Conservation (phyloP, 768 basidiomycete species). For the Lactifluus rugatus region DNA sequence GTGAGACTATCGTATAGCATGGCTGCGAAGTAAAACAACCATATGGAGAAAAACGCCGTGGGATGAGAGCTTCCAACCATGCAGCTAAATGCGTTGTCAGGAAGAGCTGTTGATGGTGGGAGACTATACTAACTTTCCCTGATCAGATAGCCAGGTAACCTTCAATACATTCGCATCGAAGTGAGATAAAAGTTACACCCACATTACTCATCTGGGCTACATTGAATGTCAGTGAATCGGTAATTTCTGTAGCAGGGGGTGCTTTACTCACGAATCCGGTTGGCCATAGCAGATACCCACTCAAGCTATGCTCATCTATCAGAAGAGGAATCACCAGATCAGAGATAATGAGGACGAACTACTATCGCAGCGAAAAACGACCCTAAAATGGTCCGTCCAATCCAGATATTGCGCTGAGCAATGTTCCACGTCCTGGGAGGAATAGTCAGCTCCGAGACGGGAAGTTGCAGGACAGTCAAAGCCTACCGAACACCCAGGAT, state of each 20-base stretch:
- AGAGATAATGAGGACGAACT: conserved; percentile 29
- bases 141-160: background rate
- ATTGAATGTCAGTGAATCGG: conserved; percentile 8
- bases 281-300: conserved; percentile 46
- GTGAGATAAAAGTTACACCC: background rate
- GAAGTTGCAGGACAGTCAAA: background rate
- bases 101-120: background rate
- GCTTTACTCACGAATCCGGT: conserved; percentile 38
- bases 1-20: conserved; percentile 50
- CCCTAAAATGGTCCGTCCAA: conserved; percentile 33
- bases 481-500: conserved; percentile 52
- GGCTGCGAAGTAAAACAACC: conserved; percentile 48
- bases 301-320: conserved; percentile 31
- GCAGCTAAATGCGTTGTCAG: conserved; percentile 33
- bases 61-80: conserved; percentile 27
- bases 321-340: conserved; percentile 16
- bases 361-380: conserved; percentile 34
- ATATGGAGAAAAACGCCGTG: conserved; percentile 31
- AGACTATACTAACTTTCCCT: conserved; percentile 30
- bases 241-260: background rate
- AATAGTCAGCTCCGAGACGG: background rate
- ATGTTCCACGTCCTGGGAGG: conserved; percentile 46
- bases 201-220: conserved; percentile 2
- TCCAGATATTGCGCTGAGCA: conserved; percentile 34
- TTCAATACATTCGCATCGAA: background rate